Percentiles rank a stretch among this genome's conserved stretches.
phyloP scores from a whole-genome alignment of 331 rosid genomes.

The Acacia pycnantha region DNA sequence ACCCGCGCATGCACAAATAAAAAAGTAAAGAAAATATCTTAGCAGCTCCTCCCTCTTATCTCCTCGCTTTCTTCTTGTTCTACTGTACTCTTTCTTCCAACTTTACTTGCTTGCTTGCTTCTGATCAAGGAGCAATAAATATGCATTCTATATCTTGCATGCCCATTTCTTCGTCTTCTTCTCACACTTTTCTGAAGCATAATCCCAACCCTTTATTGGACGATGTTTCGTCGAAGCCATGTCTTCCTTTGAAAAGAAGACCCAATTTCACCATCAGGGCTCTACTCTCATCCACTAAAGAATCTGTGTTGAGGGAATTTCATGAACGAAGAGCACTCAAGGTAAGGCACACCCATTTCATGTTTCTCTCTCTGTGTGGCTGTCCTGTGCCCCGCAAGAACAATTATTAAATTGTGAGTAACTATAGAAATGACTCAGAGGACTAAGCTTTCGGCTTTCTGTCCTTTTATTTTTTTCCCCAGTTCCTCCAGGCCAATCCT shows the following conservation, averaged over 20 bases:
- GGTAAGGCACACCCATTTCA: constrained; percentile 36
- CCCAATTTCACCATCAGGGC: constrained; percentile 50
- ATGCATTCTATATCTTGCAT: constrained; percentile 63
- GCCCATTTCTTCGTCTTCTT: constrained; percentile 56
- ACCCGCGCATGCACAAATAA: too few relatives aligned
- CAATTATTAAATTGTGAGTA: not conserved
- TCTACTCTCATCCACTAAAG: constrained; percentile 55
- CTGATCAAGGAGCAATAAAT: not conserved
- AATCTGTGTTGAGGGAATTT: constrained; percentile 64
- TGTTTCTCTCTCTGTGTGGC: not conserved
- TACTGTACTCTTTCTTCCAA: constrained; percentile 13
- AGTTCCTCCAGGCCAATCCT: too few relatives aligned
- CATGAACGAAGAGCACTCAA: constrained; percentile 74
- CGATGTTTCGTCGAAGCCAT: constrained; percentile 36
- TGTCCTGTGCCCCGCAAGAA: not conserved
- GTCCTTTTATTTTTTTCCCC: not conserved
- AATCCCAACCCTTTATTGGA: constrained; percentile 44
- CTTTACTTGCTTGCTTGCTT: not conserved
- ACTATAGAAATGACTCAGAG: not conserved
- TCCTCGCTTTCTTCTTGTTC: constrained; percentile 12
- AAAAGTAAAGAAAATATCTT: constrained; percentile 20
- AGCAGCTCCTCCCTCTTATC: constrained; percentile 42
- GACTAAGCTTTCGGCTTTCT: not conserved
- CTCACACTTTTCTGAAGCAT: constrained; percentile 49
- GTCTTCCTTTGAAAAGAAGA: constrained; percentile 45